phyloP scores from a whole-genome alignment of 116 monocot species.

The Trichopus zeylanicus region DNA sequence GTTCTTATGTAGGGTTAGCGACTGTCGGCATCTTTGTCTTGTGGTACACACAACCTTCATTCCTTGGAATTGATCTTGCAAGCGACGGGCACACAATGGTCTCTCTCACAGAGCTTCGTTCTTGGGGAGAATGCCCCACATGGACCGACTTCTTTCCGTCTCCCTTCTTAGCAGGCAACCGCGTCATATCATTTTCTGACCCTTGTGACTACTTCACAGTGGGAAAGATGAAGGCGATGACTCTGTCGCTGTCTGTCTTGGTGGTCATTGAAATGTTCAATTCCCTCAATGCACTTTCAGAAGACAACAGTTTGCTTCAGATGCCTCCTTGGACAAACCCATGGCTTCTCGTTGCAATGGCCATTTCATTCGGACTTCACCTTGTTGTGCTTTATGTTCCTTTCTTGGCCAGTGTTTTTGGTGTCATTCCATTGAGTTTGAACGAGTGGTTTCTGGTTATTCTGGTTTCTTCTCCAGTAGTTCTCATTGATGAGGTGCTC shows the following conservation, averaged over 20 bases:
- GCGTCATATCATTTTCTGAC: conserved; percentile 36
- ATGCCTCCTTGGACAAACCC: conserved; percentile 89
- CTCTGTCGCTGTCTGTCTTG: conserved; percentile 63
- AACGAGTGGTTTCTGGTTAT: conserved; percentile 73
- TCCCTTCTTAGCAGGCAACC: conserved; percentile 51
- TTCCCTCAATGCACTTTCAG: conserved; percentile 67
- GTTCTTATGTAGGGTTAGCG: conserved; percentile 73
- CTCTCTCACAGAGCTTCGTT: conserved; percentile 45
- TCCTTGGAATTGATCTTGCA: conserved; percentile 59
- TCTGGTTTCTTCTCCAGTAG: conserved; percentile 53
- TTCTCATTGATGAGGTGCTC: conserved; percentile 64
- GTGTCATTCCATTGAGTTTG: conserved; percentile 61
- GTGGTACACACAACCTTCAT: conserved; percentile 77
- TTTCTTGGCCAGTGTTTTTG: conserved; percentile 47
- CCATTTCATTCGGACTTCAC: conserved; percentile 64
- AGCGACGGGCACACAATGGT: conserved; percentile 68
- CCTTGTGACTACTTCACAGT: conserved; percentile 74
- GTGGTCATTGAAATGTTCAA: conserved; percentile 86
- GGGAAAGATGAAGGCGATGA: conserved; percentile 67
- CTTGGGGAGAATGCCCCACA: conserved; percentile 57
- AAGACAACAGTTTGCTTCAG: conserved; percentile 54
- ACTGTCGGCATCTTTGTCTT: conserved; percentile 71
- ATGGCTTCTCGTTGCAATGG: conserved; percentile 66
- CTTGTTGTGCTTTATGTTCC: conserved; percentile 59
- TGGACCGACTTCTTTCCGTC: conserved; percentile 54